Evolutionary conservation across 2,329 filamentous ascomycete species (phyloP), one percentile per base, ranked within the genome.

Genomic region (Aspergillus spinulosporus): DNA sequence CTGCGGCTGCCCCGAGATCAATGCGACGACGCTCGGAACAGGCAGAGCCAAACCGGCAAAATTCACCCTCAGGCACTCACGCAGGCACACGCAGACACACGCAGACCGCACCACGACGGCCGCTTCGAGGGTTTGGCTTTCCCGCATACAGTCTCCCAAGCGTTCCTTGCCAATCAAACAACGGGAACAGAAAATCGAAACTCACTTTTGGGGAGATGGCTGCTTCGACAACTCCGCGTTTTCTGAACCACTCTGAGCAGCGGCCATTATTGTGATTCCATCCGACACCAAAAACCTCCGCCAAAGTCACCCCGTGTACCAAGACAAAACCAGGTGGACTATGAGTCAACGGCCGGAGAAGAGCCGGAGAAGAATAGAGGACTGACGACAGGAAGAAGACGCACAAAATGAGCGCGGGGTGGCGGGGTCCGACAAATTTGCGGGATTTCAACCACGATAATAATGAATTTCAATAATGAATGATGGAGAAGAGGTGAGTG

Each of bases 191-290:
- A 26, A 44, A n/a, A 44, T 34, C 12, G 12, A 46, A 45, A 26
- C 29, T 79, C 78, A 85, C 83, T 79, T 82, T 68, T 82, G 81
- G 69, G 80, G 72, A 72, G 82, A 79, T 57, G 81, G 78, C 72
- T 85, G 84, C 66, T 82, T 78, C 66, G 84, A 73, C 71, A 84
- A 72, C 66, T 85, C 83, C 50, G 80, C 79, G 54, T 83, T 82
- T 64, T 79, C 81, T 64, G 76, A 72, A 70, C 76, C 75, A 70
- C 76, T 76, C 61, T 74, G 70, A 68, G 71, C 68, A 67, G 73
- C 69, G 67, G 75, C 73, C 76, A 78, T 76, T 60, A 58, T 68
- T 64, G 66, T 59, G 65, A 63, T 74, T 68, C 73, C 72, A 74
- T 74, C 57, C 68, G 70, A 69, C 52, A 61, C 46, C 59, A 34